Evolutionary conservation across 768 basidiomycete species (phyloP).

Genomic region (Strobilomyces echinocephalus): DNA sequence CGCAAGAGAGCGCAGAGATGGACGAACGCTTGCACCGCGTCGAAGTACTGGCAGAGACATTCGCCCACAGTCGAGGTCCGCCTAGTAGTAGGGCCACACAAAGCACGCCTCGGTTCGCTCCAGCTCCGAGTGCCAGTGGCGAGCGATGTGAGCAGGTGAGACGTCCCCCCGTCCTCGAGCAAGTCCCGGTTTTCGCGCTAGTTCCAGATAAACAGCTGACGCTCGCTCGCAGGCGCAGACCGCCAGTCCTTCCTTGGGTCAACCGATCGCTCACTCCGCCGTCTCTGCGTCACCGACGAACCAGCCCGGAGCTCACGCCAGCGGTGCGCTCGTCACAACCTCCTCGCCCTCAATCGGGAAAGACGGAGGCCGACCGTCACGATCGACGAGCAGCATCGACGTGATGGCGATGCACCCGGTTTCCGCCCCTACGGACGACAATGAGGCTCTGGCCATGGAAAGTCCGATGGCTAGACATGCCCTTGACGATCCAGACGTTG

Average conservation of each 20-base stretch:
- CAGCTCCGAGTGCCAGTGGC: neutral
- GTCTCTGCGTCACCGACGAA: neutral
- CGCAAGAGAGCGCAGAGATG: conserved; percentile 35
- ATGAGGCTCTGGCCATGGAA: too few species aligned
- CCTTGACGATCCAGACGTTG: neutral
- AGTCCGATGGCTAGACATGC: neutral
- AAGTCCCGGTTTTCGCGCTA: neutral
- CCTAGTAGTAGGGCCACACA: too few species aligned
- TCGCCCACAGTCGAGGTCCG: conserved; percentile 4
- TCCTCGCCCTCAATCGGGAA: too few species aligned
- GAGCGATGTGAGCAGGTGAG: neutral
- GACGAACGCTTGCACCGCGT: conserved; percentile 22
- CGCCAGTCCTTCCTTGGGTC: neutral
- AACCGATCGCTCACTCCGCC: neutral
- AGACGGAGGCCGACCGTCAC: too few species aligned
- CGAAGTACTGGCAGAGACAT: conserved; percentile 8
- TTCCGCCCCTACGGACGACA: too few species aligned
- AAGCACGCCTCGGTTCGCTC: neutral
- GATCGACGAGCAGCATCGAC: too few species aligned
- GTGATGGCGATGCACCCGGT: neutral
- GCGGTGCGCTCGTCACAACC: too few species aligned
- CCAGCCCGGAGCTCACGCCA: neutral
- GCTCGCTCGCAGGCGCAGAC: neutral
- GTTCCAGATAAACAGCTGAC: neutral
- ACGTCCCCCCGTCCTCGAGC: neutral